Base-by-base conservation (phyloP, 75 land plant species). In the Larix kaempferi region DNA sequence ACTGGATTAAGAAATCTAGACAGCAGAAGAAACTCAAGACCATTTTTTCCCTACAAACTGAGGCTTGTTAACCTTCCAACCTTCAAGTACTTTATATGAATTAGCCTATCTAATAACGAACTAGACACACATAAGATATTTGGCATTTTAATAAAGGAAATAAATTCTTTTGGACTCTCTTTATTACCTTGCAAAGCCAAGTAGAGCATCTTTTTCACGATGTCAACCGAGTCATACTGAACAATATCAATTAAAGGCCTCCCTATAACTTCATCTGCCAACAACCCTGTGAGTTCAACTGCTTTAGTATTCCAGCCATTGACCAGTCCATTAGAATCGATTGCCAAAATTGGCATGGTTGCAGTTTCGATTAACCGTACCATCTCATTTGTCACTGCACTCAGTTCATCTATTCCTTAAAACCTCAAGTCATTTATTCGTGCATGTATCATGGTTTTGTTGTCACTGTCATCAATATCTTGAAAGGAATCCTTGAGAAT, bases 281-380 rank as follows among this genome's bases (percentile, higher is more conserved):
- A 59, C 35, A 95, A 83, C 5, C 98, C 93, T 26, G 98, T 95
- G 29, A 95, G 63, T 75, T 95, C 98, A n/a, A 89, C 90, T 39
- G 83, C 91, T 74, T 91, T 95, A 19, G 84, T 82, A 56, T 95
- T 95, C 98, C 98, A 95, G 5, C 98, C 98, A 80, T 92, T 95
- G 26, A 95, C 77, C 74, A 74, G 80, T 12, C 93, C 91, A 66
- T 83, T 77, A 44, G 89, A 66, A 89, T 95, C 95, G 26, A 90
- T 86, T 69, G 98, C 95, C 7, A 92, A 82, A 44, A 95, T 95
- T 44, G 98, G 98, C 22, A 90, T 91, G 1, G 87, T 79, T 23
- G 98, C 98, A 3, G 91, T 92, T 76, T 95, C 93, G 71, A 95
- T 95, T 4, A 95, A 86, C 13, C 95, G 77, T 77, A 95, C 98